Evolutionary conservation across 108 stramenopile genomes (phyloP), one percentile per base, ranked within the genome.

Genomic region (Cyclotella sp.): DNA sequence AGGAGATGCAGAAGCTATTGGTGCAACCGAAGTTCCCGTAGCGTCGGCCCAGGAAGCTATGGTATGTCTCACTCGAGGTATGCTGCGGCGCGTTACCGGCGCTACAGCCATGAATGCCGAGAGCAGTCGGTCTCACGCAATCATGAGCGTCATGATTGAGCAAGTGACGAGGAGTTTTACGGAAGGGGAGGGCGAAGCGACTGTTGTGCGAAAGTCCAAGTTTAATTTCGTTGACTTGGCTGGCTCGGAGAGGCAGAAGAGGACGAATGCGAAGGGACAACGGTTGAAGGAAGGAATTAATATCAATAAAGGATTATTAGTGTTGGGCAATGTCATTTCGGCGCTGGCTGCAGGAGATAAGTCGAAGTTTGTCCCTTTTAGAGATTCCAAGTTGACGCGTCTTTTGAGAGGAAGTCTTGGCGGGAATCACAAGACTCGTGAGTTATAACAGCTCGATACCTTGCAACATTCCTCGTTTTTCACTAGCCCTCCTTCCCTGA

Each of bases 381-480:
- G 99, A 4, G 99, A 99, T 82, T 93, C 91, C 40, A 98, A 98
- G 82, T 86, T 75, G 43, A 75, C 74, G 12, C 42, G 74, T 9
- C 45, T 75, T 16, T 53, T 75, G 29, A 61, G 91, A 41, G 98
- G 96, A 26, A 90, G 88, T 70, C 86, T 97, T 29, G 97, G 98
- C 16, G 99, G 99, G 19, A 99, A 99, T 73, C 97, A 97, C 79
- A 94, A 98, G 46, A 98, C 98, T 0, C 86, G 64, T 65, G 22
- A 65, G 64, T 65, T 7, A 63, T 63, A 34, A 41, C 61, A n/a
- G 26, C 34, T 41, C 3, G 3, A 2, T 41, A 21, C 24, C 22
- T 58, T 27, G 55, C 22, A 21, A 1, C 26, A 27, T 13, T 13
- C 24, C 24, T 21, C 3, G 1, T 40, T 40, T 2, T 15, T 63